Evolutionary conservation across 2,329 filamentous ascomycete species (phyloP), one percentile per base, ranked within the genome.

Genomic region (Mollisiaceae sp.): DNA sequence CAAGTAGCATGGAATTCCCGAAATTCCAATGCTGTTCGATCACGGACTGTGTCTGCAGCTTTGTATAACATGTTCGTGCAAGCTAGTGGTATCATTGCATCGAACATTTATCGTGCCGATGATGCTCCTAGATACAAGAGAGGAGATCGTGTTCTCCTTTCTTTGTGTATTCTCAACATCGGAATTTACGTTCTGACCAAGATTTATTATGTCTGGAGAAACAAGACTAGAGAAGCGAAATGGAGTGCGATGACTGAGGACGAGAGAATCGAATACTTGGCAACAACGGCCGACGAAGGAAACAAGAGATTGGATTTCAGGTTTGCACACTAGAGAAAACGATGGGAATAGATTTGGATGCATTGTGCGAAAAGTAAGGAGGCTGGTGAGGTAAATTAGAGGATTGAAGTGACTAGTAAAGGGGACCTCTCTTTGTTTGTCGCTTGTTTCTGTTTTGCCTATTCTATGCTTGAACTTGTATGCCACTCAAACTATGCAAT

Each of bases 21-120:
- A 59, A 91, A 90, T 72, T 84, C 86, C 2, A 87, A 88, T 67
- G 81, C 83, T 0, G 86, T 91, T 11, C 81, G 87, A 12, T 86
- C 85, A 6, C 79, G 88, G 8, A 86, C 88, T 1, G 86, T 91
- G 1, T 85, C 86, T 0, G 84, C 86, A 0, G 87, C 86, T 0
- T 77, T 86, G n/a, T 90, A 90, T 75, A 90, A 89, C 71, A 83
- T 84, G 80, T 80, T 77, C 35, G 78, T 81, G 1, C 82, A 83
- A 69, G 76, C 78, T 0, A 76, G 78, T n/a, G 76, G 74, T 0
- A 79, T 83, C 38, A 80, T 71, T 14, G 64, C 66, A 5, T 62
- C 72, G 2, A 73, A 75, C 15, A 67, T 74, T 18, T 85, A 85
- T 67, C 76, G 81, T 6, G 75, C 81, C 3, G 76, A 70, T 77